Base-by-base conservation (phyloP, 169 alveolate genomes). In the Amoebophrya sp. region DNA sequence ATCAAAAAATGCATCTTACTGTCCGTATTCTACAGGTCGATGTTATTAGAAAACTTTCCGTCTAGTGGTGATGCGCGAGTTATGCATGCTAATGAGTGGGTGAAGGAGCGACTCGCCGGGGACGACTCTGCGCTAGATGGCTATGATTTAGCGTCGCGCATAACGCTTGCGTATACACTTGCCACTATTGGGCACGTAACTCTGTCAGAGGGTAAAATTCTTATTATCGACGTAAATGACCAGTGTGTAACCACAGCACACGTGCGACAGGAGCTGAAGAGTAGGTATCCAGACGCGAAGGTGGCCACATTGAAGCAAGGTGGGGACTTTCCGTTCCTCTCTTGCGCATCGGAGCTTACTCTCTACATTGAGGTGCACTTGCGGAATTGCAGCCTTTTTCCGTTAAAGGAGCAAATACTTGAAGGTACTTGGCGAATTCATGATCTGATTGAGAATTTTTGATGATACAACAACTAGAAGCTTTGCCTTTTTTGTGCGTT, bases 211-310 rank as follows among this genome's bases (percentile, higher is more conserved):
- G 0, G 2, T 1, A 1, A 18, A 12, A 65, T 65, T 6, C 83
- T 65, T 36, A 65, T 65, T 36, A 65, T 65, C 83, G 83, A 65
- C 33, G 83, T 65, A 36, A 65, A 65, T 36, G 83, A 65, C 83
- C 83, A 65, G 83, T 65, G 83, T 26, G 83, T 65, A 1, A 65
- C 83, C 26, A 65, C 83, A 36, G 83, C 83, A 6, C 83, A 65
- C 83, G 83, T 65, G 83, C 83, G 83, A 36, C 83, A 65, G 83
- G 83, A 65, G 83, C 83, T 65, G 83, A 65, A 65, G 33, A 26
- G 39, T 6, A 6, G 83, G 83, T 65, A 65, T 36, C 83, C 83
- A 18, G 83, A 65, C 33, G 83, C 83, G 83, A 65, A 65, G 83
- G 83, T 65, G 0, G 83, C 83, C 36, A 65, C 83, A 26, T 18